Conservation (phyloP, 1,284 basidiomycete species). For the Rhodotorula sp. region DNA sequence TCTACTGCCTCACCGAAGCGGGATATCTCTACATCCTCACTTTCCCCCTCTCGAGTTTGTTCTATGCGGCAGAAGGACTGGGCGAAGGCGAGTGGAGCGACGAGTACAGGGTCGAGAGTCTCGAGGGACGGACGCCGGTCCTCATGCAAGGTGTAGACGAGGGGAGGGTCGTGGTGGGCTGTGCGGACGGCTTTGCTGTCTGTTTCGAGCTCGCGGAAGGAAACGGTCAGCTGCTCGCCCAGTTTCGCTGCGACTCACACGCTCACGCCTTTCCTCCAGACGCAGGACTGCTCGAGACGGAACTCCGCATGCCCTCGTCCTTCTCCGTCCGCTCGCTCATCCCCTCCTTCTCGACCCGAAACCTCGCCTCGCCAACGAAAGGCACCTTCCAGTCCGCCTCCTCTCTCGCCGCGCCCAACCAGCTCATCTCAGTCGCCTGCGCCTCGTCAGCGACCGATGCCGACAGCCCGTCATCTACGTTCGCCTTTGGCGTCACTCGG, state of each 20-base stretch:
- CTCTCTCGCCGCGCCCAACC: slow-evolving; percentile 11
- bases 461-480: background rate
- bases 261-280: background rate
- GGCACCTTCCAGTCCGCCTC: background rate
- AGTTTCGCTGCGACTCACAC: too few relatives aligned
- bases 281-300: slow-evolving; percentile 33
- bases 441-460: background rate
- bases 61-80: slow-evolving; percentile 17
- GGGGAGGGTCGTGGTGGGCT: slow-evolving; percentile 18
- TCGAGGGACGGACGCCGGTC: slow-evolving; percentile 19
- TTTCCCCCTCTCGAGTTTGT: slow-evolving; percentile 56
- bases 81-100: slow-evolving; percentile 17
- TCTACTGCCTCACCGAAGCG: slow-evolving; percentile 65
- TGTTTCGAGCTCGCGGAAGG: slow-evolving; percentile 17
- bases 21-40: slow-evolving; percentile 75
- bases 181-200: slow-evolving; percentile 23
- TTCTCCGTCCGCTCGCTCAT: slow-evolving; percentile 36
- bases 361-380: slow-evolving; percentile 18
- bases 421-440: slow-evolving; percentile 29
- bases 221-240: background rate
- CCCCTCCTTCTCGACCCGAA: slow-evolving; percentile 36
- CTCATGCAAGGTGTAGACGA: slow-evolving; percentile 25
- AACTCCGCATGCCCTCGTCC: slow-evolving; percentile 20
- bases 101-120: slow-evolving; percentile 26
- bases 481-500: slow-evolving; percentile 74